Percentiles rank a stretch among this genome's conserved stretches.
Conservation (phyloP, 257 asterid genomes). For the Coffea eugenioides region DNA sequence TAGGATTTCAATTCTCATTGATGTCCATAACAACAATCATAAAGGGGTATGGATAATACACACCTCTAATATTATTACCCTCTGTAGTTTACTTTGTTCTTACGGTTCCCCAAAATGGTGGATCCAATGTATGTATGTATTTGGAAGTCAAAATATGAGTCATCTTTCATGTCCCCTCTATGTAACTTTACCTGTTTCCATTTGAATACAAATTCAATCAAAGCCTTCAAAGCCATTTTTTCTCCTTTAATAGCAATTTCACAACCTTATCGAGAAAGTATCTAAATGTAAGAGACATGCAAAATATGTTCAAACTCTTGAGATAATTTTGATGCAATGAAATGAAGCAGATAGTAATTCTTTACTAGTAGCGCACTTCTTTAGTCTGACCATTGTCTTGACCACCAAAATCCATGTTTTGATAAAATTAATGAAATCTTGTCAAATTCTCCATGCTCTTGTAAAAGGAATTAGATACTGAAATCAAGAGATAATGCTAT, state of each 20-base stretch:
- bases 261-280: not conserved
- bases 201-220: slow-evolving; percentile 12
- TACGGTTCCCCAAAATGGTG: not conserved
- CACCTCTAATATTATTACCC: not conserved
- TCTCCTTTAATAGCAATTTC: not conserved
- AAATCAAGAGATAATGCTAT: not conserved
- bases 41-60: slow-evolving; percentile 5
- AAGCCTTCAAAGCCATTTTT: not conserved
- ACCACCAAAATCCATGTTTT: not conserved
- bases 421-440: not conserved
- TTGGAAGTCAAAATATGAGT: slow-evolving; percentile 18
- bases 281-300: no score
- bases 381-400: not conserved
- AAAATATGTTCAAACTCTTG: no score
- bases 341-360: no score
- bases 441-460: not conserved
- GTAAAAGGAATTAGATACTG: not conserved
- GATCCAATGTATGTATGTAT: slow-evolving; percentile 20
- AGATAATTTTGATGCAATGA: no score
- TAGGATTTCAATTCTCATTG: slow-evolving; percentile 26
- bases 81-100: slow-evolving; percentile 13
- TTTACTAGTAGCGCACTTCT: no score
- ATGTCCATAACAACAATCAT: slow-evolving; percentile 18
- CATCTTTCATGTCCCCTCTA: slow-evolving; percentile 1
- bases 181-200: slow-evolving; percentile 2